Conservation (phyloP, 1,284 basidiomycete species). For the Thecaphora thlaspeos region DNA sequence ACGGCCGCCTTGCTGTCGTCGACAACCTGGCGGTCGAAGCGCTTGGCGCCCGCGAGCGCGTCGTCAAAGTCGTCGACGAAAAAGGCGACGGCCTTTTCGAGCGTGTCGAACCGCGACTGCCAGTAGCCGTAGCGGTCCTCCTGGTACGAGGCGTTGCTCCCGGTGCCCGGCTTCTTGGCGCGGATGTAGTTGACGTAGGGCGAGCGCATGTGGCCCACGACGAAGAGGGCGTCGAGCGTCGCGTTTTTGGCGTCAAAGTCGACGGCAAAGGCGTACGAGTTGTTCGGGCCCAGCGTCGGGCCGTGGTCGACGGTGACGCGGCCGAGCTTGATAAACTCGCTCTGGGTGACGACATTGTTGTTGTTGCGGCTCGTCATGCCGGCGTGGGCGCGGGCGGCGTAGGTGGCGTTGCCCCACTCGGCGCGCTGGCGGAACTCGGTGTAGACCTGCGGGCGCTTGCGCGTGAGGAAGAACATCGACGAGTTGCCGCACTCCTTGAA, state of each 20-base stretch:
- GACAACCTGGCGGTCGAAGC: constrained; percentile 47
- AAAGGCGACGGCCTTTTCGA: constrained; percentile 58
- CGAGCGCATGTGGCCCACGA: constrained; percentile 46
- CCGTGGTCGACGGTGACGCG: constrained; percentile 43
- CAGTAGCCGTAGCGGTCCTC: constrained; percentile 54
- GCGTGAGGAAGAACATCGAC: constrained; percentile 39
- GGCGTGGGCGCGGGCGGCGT: constrained; percentile 40
- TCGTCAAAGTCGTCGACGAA: constrained; percentile 69
- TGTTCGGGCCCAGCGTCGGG: constrained; percentile 45
- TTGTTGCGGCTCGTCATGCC: constrained; percentile 47
- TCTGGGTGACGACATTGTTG: constrained; percentile 50
- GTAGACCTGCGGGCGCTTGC: constrained; percentile 45
- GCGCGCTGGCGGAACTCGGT: constrained; percentile 53
- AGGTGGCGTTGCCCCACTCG: constrained; percentile 54
- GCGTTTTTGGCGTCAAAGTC: constrained; percentile 45
- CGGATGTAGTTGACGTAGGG: constrained; percentile 52
- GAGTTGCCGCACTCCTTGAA: constrained; percentile 37
- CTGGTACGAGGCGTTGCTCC: constrained; percentile 42
- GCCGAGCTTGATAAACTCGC: constrained; percentile 45
- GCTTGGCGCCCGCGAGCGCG: constrained; percentile 61
- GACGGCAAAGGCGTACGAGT: constrained; percentile 49
- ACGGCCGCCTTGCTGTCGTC: constrained; percentile 44
- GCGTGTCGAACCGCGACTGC: constrained; percentile 40
- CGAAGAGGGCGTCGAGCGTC: constrained; percentile 44
- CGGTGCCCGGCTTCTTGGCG: constrained; percentile 21